Base-by-base conservation (phyloP, 1,284 basidiomycete genomes). In the Trametes pubescens region DNA sequence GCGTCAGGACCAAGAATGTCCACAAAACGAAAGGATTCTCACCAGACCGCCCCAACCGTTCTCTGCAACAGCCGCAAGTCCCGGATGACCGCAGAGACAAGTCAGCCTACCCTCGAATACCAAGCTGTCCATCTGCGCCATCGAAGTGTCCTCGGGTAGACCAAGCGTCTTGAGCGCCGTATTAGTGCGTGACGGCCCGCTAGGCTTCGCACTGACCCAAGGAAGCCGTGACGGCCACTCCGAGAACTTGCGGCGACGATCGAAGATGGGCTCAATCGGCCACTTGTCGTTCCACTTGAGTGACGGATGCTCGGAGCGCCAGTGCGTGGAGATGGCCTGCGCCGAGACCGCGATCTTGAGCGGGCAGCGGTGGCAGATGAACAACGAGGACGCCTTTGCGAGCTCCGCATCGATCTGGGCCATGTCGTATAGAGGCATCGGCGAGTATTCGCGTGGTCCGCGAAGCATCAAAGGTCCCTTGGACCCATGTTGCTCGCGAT, bases 221-320 rank as follows among this genome's bases (percentile, higher is more conserved):
- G 21, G 35, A 4, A 38, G 11, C 37, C 3, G 10, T 3, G 37
- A 16, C 14, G 10, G 37, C 37, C 14, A 13, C 11, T 38, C 37
- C 11, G 37, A 16, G 37, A 11, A 16, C 37, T 38, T 38, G 11
- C 29, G 29, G 29, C 29, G 29, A 32, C 29, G 29, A 8, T 32
- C 29, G 29, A 32, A 32, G 29, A 32, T 32, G 3, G 3, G 29
- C 29, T 32, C 29, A 32, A 55, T 29, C 29, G 57, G 59, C 44
- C 59, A 48, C 7, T 16, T 24, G 46, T 61, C 53, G 47, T 61
- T 58, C 56, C 55, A 62, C 51, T 57, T 47, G 3, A 58, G 55
- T 16, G 18, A 14, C 8, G 55, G 51, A 14, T 62, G 61, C 16
- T 21, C 56, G 18, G 22, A 34, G 9, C 56, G 55, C 61, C 61